Base-by-base conservation (phyloP, 1,284 basidiomycete species). In the Ceratobasidium sp. region DNA sequence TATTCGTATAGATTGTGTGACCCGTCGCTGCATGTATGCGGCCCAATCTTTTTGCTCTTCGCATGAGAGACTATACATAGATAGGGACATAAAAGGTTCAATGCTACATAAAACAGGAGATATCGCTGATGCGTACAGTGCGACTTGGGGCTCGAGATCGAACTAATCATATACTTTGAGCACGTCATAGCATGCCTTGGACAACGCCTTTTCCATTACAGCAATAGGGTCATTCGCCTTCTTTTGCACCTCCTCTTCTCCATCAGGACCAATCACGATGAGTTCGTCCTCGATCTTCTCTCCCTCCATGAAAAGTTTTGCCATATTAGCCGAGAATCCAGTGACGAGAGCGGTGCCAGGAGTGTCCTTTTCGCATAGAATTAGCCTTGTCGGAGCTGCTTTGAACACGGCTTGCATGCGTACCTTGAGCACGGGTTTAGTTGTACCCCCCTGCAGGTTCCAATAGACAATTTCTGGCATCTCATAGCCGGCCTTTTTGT, bases 261-360 rank as follows among this genome's bases (percentile, higher is more conserved):
- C 80, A 61, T 82, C 84, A 76, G 81, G 73, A 29, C 76, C 76
- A 16, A 74, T 76, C 8, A 74, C 77, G 24, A 78, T 74, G 24
- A 76, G 78, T 48, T 78, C 76, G 51, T 77, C 76, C 13, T 78
- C 79, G 14, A 75, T 46, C 63, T 80, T 82, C 46, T 79, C 82
- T 66, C 85, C 86, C 22, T 85, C 88, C 85, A 92, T 86, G 79
- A 92, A 92, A 74, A 88, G 84, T 83, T 92, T 92, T 83, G 92
- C 80, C 84, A 92, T 83, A 71, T 86, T 84, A 16, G 87, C 85
- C 62, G 88, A 90, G 78, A 89, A 91, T 64, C 90, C 90, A 77
- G 85, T 89, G 82, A 92, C 84, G 78, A 91, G 81, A 51, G 88
- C 88, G 9, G 90, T 88, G 3, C 90, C 90, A 78, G 85, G 82